phyloP scores from a whole-genome alignment of 129 eudicot genomes.

The Oenanthe sinensis region DNA sequence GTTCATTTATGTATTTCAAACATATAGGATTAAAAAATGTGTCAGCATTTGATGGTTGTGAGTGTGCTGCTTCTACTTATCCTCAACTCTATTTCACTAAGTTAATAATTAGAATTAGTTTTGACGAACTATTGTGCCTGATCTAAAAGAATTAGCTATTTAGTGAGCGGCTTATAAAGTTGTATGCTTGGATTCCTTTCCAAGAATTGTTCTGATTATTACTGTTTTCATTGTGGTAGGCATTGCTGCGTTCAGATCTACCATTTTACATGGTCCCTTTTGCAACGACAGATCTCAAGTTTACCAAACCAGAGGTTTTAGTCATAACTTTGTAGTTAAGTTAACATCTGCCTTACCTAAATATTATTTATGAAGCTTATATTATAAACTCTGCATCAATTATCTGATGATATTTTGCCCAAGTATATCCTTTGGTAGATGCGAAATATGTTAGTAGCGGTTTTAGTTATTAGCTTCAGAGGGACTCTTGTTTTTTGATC shows the following conservation, averaged over 20 bases:
- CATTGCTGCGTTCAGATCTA: constrained; percentile 83
- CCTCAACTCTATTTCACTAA: no score
- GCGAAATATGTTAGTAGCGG: neutral
- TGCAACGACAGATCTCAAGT: constrained; percentile 50
- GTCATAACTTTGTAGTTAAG: neutral
- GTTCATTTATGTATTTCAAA: neutral
- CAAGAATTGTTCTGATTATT: neutral
- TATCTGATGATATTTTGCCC: neutral
- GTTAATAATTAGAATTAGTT: neutral
- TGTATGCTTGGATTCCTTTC: constrained; percentile 1
- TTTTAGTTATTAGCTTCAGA: neutral
- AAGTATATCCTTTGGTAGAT: neutral
- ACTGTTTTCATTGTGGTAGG: constrained; percentile 40
- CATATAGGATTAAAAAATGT: neutral
- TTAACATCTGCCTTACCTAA: neutral
- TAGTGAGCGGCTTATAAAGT: neutral
- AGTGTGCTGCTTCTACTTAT: neutral
- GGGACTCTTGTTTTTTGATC: neutral
- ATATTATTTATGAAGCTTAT: neutral
- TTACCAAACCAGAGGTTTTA: constrained; percentile 72
- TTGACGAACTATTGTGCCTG: neutral
- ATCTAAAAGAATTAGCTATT: neutral
- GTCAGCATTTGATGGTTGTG: neutral
- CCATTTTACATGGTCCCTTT: constrained; percentile 95
- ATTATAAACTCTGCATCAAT: neutral